These are phyloP conservation scores for Physcomitrium patens DNA, from an alignment of 225 moss, liverwort and hornwort genomes.

Conservation along the genomic window DNA sequence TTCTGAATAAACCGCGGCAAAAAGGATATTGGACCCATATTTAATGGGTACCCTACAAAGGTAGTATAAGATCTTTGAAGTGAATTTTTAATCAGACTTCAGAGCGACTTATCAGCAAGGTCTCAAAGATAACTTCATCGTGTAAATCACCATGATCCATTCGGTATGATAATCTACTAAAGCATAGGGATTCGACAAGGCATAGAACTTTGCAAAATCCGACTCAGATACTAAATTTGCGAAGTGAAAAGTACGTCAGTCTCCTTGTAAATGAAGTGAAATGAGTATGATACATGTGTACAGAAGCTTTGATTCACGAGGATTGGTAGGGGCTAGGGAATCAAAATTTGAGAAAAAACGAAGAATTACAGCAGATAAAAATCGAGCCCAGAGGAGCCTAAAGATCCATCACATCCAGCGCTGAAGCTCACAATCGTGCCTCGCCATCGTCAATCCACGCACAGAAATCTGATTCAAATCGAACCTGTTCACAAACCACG, in stretches of 20 bases:
- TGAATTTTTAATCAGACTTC: no score
- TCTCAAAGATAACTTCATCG: no score
- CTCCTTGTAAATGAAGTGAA: constrained; percentile 25
- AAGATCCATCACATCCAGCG: constrained; percentile 6
- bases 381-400: constrained; percentile 19
- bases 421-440: constrained; percentile 5
- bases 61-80: no score
- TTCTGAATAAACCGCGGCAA: no score
- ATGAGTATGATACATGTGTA: constrained; percentile 42
- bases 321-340: constrained; percentile 37
- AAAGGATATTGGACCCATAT: no score
- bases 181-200: no score
- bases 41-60: no score
- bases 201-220: not conserved
- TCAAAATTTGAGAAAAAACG: constrained; percentile 18
- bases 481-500: constrained; percentile 35
- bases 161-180: no score
- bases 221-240: not conserved
- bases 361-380: constrained; percentile 29
- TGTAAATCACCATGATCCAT: no score
- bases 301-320: not conserved
- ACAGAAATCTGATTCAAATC: constrained; percentile 21
- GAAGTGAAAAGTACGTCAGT: constrained; percentile 40
- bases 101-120: no score
- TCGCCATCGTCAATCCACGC: constrained; percentile 4